Evolutionary conservation across 495 filamentous ascomycete genomes (phyloP), one percentile per base, ranked within the genome.

Genomic region (Penicillium macrosclerotiorum): DNA sequence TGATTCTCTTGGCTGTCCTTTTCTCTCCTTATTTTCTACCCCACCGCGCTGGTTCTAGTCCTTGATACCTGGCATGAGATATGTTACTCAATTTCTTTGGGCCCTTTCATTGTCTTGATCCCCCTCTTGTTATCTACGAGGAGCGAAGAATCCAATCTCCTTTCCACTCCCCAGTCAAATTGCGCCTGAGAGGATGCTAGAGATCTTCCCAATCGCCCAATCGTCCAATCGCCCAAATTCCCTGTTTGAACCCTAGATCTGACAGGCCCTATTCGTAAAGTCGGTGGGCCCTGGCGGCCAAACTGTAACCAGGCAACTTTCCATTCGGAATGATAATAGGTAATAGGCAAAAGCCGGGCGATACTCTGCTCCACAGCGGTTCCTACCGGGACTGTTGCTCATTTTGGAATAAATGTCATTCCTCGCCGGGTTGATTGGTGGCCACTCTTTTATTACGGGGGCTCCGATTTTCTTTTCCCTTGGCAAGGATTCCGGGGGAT

Each of bases 31-130:
- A 1, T 35, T 45, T 16, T 42, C 40, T 49, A 45, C 35, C 33
- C 14, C n/a, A 7, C 22, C 35, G 35, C 23, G 14, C 39, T 44
- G 32, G 23, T 49, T 46, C 29, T 20, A 38, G 31, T 42, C 37
- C 29, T 41, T 50, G 52, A 55, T 55, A 55, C 52, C 47, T 55
- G 42, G 43, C 47, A 51, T 43, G 43, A 47, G 37, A 43, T 35
- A 36, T 51, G 42, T 35, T 39, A 35, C 23, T 42, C 38, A 20
- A 11, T 40, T 37, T 22, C 17, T 31, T 27, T 9, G 14, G 24
- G 14, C 17, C 26, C 40, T 39, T 48, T 54, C 27, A 27, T 49
- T 36, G 13, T n/a, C n/a, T n/a, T n/a, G n/a, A n/a, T 30, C 5
- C 22, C 37, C 27, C 29, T 35, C 26, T 17, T 39, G 20, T 33